Evolutionary conservation across 306 rosid genomes (phyloP).

Genomic region (Begonia loranthoides): DNA sequence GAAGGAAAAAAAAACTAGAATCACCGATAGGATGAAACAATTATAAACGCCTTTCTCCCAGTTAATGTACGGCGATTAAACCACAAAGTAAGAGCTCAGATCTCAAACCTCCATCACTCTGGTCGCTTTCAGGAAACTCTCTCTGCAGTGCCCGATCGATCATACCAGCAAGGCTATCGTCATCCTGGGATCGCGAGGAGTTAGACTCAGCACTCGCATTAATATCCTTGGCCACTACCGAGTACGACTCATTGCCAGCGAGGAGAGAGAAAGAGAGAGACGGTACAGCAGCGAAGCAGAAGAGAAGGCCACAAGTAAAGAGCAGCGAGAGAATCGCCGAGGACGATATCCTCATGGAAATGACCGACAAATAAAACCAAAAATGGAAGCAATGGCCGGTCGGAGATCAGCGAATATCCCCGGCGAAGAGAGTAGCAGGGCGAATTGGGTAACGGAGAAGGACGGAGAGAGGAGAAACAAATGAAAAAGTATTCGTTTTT

Average conservation of each 20-base stretch:
- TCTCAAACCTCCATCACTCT: conserved; percentile 59
- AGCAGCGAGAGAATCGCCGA: conserved; percentile 19
- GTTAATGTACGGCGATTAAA: too few relatives aligned
- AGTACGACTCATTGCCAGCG: conserved; percentile 17
- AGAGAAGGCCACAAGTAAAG: conserved; percentile 24
- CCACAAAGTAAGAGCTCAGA: conserved; percentile 10
- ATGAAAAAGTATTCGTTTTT: too few relatives aligned
- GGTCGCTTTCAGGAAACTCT: conserved; percentile 84
- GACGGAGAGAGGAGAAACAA: too few relatives aligned
- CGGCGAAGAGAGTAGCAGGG: too few relatives aligned
- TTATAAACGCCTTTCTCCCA: too few relatives aligned
- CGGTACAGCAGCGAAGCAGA: conserved; percentile 14
- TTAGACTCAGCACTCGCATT: conserved; percentile 40
- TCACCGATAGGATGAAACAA: too few relatives aligned
- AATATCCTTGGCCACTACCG: conserved; percentile 20
- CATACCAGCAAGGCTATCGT: conserved; percentile 69
- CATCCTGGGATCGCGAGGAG: conserved; percentile 55
- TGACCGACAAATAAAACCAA: background rate
- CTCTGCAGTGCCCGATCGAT: conserved; percentile 87
- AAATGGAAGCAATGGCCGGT: too few relatives aligned
- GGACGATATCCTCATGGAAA: conserved; percentile 50
- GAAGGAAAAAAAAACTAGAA: background rate
- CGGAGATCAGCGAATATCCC: too few relatives aligned
- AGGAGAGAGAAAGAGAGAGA: conserved; percentile 28
- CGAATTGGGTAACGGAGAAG: too few relatives aligned